Percentiles rank a stretch among this genome's conserved stretches.
These are phyloP conservation scores for Jimgerdemannia lactiflua DNA, from an alignment of 192 early-diverging fungal genomes.

Conservation along the genomic window DNA sequence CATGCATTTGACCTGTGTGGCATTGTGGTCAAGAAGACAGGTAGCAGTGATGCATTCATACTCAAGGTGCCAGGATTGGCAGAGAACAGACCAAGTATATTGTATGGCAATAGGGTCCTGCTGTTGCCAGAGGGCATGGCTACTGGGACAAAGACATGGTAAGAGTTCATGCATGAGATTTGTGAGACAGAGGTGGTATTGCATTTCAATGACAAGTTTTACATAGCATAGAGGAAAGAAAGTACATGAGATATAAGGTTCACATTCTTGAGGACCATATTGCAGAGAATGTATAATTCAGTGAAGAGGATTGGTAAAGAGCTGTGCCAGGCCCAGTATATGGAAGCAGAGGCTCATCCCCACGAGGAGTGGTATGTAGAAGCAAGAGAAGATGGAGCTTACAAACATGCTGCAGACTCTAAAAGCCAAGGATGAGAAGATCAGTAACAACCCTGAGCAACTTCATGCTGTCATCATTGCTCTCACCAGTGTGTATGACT, in stretches of 20 bases:
- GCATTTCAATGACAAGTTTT: too few relatives aligned
- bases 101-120: conserved; percentile 24
- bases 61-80: conserved; percentile 31
- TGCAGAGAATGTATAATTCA: conserved; percentile 20
- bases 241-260: conserved; percentile 20
- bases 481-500: neutral
- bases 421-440: neutral
- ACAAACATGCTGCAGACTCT: too few relatives aligned
- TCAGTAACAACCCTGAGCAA: neutral
- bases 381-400: too few relatives aligned
- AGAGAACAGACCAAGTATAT: conserved; percentile 25
- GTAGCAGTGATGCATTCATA: conserved; percentile 18
- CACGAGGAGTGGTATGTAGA: too few relatives aligned
- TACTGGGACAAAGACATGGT: too few relatives aligned
- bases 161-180: too few relatives aligned
- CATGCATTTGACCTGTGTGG: conserved; percentile 29
- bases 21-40: conserved; percentile 25
- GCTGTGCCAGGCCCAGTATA: too few relatives aligned
- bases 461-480: neutral
- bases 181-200: too few relatives aligned
- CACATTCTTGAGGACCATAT: conserved; percentile 26
- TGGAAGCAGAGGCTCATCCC: too few relatives aligned
- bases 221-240: conserved; percentile 18
- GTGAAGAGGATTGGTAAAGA: neutral
- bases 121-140: too few relatives aligned